Evolutionary conservation across 2,329 filamentous ascomycete genomes (phyloP).

Genomic region (Colletotrichum karsti): DNA sequence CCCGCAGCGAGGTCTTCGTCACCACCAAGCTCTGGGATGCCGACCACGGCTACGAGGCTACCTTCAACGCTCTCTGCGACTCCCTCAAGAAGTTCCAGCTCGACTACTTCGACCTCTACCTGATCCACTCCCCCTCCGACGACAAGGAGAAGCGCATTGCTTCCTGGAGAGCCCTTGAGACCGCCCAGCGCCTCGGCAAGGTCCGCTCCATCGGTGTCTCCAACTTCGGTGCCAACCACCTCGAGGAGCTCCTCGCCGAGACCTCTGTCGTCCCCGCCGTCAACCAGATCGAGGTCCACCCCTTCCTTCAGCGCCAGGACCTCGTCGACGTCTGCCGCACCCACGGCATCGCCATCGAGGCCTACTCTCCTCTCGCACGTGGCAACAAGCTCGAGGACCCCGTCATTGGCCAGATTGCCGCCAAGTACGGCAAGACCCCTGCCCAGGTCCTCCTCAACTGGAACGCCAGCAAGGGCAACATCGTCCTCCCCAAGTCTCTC

Average conservation of each 20-base stretch:
- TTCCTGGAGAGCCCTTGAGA: conserved; percentile 35
- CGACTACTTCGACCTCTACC: conserved; percentile 61
- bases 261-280: conserved; percentile 58
- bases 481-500: conserved; percentile 71
- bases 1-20: conserved; percentile 44
- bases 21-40: conserved; percentile 49
- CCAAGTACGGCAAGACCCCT: conserved; percentile 62
- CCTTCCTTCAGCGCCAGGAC: conserved; percentile 61
- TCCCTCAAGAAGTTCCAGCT: conserved; percentile 54
- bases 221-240: conserved; percentile 42
- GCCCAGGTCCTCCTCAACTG: conserved; percentile 69
- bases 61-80: conserved; percentile 47
- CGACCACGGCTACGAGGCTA: conserved; percentile 37
- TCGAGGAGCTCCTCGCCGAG: conserved; percentile 45
- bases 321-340: conserved; percentile 66
- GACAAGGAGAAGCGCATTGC: conserved; percentile 73
- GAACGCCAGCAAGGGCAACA: conserved; percentile 64
- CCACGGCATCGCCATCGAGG: conserved; percentile 68
- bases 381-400: conserved; percentile 59
- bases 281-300: conserved; percentile 70
- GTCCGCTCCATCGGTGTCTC: conserved; percentile 54
- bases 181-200: conserved; percentile 43
- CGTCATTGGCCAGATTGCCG: conserved; percentile 60
- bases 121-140: conserved; percentile 70
- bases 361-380: conserved; percentile 56